Evolutionary conservation across 2,329 filamentous ascomycete species (phyloP).

Genomic region (Sporothrix inflata): DNA sequence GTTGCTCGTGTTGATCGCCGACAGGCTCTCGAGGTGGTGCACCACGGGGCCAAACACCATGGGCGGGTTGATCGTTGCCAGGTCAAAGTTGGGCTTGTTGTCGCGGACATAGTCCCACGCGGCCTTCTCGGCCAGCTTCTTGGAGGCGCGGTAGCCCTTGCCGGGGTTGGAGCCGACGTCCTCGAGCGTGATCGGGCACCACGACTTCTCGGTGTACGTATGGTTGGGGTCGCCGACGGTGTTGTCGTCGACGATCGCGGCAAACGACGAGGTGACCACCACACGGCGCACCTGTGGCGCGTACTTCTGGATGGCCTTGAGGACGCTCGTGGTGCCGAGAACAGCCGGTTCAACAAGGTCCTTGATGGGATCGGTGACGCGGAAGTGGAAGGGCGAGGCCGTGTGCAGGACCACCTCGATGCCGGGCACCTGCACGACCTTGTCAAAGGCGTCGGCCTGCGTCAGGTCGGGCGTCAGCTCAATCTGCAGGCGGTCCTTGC

Average conservation of each 20-base stretch:
- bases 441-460: conserved; percentile 71
- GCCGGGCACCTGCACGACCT: conserved; percentile 55
- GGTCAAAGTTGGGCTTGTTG: conserved; percentile 52
- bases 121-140: conserved; percentile 56
- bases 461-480: conserved; percentile 79
- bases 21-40: conserved; percentile 51
- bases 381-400: conserved; percentile 62
- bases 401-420: conserved; percentile 63
- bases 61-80: conserved; percentile 59
- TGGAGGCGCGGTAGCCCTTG: conserved; percentile 55
- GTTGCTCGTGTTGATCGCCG: conserved; percentile 45
- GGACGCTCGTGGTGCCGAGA: conserved; percentile 67
- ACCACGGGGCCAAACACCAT: conserved; percentile 58
- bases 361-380: conserved; percentile 52
- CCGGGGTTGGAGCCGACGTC: conserved; percentile 44
- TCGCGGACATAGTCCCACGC: conserved; percentile 55
- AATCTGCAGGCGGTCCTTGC: conserved; percentile 50
- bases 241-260: conserved; percentile 51
- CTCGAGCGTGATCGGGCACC: conserved; percentile 53
- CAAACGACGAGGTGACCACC: conserved; percentile 63
- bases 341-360: conserved; percentile 63
- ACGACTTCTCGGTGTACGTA: conserved; percentile 49
- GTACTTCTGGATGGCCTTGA: conserved; percentile 67
- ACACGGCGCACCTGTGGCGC: conserved; percentile 69
- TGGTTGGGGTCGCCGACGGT: conserved; percentile 45